Evolutionary conservation across 2,329 filamentous ascomycete genomes (phyloP).

Genomic region (Corinectria fuckeliana): DNA sequence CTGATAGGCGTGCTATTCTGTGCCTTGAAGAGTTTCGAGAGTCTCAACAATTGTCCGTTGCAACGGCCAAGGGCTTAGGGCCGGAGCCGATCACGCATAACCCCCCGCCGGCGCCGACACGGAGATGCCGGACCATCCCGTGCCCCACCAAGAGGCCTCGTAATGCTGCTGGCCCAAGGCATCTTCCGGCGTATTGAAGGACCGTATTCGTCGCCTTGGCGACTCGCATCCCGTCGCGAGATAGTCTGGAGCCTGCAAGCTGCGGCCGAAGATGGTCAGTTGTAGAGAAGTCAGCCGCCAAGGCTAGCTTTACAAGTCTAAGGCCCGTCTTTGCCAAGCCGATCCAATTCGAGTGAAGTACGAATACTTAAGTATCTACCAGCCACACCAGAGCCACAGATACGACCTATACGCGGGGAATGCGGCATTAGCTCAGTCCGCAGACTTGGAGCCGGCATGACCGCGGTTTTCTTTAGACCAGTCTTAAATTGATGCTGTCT

Average conservation of each 20-base stretch:
- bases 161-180: background rate
- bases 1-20: no score
- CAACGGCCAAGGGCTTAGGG: background rate
- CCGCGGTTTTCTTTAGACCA: background rate
- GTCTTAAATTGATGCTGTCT: no score
- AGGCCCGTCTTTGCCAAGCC: no score
- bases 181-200: background rate
- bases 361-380: background rate
- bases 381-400: background rate
- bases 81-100: background rate
- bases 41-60: no score
- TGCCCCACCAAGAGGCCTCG: background rate
- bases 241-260: background rate
- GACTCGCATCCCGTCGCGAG: constrained; percentile 5
- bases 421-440: background rate
- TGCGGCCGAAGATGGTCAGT: constrained; percentile 9
- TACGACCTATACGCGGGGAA: constrained; percentile 10
- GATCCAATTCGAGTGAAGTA: background rate
- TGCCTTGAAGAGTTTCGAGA: no score
- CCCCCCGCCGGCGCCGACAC: background rate
- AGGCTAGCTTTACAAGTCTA: no score
- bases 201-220: background rate
- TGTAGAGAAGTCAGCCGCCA: background rate
- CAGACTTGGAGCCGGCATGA: background rate
- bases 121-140: background rate